These are phyloP conservation scores for Phalaenopsis aphrodite DNA, from an alignment of 106 monocot genomes.

Conservation along the genomic window DNA sequence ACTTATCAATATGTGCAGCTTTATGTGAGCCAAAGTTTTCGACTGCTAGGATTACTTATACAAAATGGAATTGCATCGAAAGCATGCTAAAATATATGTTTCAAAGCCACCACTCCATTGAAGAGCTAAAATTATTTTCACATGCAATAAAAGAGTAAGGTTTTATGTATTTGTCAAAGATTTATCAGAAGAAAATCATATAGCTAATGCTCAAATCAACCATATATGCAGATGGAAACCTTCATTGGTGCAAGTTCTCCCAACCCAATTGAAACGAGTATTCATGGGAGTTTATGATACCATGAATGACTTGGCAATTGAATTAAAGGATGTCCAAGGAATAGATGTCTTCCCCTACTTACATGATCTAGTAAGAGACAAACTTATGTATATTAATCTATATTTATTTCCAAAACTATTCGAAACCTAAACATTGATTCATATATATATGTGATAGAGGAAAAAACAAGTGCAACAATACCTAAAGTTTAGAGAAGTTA, in stretches of 20 bases:
- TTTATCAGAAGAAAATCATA: background rate
- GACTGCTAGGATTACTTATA: conserved; percentile 20
- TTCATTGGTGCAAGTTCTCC: no score
- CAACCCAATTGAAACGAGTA: background rate
- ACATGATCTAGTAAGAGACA: conserved; percentile 19
- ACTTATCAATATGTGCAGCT: conserved; percentile 29
- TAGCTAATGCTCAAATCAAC: no score
- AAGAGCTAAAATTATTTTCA: conserved; percentile 12
- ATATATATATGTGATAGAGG: no score
- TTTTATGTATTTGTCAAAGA: no score
- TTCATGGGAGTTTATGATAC: conserved; percentile 13
- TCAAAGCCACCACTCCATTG: conserved; percentile 18
- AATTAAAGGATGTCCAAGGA: conserved; percentile 18
- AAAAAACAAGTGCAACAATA: conserved; percentile 4
- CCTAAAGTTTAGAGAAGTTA: conserved; percentile 12
- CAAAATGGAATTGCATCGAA: conserved; percentile 29
- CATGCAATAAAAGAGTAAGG: conserved; percentile 15
- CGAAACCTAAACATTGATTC: no score
- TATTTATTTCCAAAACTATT: no score
- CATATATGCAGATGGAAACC: no score
- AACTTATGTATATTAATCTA: no score
- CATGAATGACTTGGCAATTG: conserved; percentile 21
- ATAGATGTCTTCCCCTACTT: conserved; percentile 27
- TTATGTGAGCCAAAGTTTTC: conserved; percentile 20
- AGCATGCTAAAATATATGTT: conserved; percentile 12